Evolutionary conservation across 2,329 filamentous ascomycete genomes (phyloP), one percentile per base, ranked within the genome.

Genomic region (Paraphoma chrysanthemicola): DNA sequence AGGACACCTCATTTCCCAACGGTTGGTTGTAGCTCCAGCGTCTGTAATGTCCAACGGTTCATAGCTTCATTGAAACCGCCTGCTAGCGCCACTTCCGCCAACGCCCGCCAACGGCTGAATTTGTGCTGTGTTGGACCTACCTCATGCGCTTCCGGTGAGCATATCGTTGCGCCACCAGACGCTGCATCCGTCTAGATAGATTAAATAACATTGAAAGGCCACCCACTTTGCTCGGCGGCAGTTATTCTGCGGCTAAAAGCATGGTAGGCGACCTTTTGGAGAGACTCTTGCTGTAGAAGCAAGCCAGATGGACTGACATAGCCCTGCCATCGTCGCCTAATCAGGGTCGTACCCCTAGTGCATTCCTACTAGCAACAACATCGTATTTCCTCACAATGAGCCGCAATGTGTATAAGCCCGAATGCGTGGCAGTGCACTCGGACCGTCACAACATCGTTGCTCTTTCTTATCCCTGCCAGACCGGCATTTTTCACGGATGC

Each of bases 51-150:
- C 31, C 46, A 42, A 53, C 51, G 54, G 51, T 53, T 60, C 45
- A 44, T 53, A 46, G 53, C 57, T 38, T 54, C 53, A 44, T 54
- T 59, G 64, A 63, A 62, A 65, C 64, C 52, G 56, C 57, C 60
- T 41, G 16, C n/a, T 36, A 23, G 44, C 53, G 58, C 58, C 60
- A 63, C 49, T 52, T 28, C 43, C 43, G 45, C 43, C 51, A 23
- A 43, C 28, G 33, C 17, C 43, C 43, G 45, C 43, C 51, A 23
- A 43, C 28, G 33, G 10, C 29, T 39, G 1, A n/a, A 16, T 10
- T 16, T 10, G 7, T 23, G 36, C 11, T 23, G 29, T 16, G 48
- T 33, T 48, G 30, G 45, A 49, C 38, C 2, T 33, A 3, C 33
- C 33, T 10, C 3, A 36, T 36, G 33, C 33, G 33, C 33, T 36